A percentile compares a stretch with the other conserved stretches of the same genome.
Conservation (phyloP, 768 basidiomycete genomes). For the Agrocybe chaxingu region DNA sequence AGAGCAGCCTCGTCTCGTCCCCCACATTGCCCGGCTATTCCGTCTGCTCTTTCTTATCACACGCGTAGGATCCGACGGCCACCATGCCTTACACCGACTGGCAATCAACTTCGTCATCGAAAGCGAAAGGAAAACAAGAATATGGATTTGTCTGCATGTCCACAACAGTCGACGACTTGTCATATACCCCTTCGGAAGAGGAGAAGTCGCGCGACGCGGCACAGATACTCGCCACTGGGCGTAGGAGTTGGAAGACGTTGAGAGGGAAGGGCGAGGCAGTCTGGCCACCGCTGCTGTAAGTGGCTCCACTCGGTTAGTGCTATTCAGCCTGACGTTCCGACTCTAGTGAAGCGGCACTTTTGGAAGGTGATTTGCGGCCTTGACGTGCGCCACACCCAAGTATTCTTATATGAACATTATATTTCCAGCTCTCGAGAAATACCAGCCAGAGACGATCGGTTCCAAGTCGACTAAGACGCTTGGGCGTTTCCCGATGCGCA, state of each 20-base stretch:
- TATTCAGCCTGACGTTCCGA: neutral
- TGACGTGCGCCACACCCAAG: neutral
- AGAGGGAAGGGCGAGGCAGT: conserved; percentile 67
- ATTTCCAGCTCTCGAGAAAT: conserved; percentile 54
- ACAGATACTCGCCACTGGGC: conserved; percentile 56
- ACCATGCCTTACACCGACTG: conserved; percentile 20
- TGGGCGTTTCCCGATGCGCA: conserved; percentile 73
- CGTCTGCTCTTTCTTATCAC: conserved; percentile 3
- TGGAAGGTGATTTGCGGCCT: conserved; percentile 48
- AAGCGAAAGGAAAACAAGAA: conserved; percentile 13
- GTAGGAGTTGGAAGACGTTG: conserved; percentile 75
- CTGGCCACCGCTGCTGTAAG: conserved; percentile 66
- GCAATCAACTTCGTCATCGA: conserved; percentile 35
- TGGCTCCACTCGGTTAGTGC: conserved; percentile 2
- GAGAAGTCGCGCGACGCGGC: conserved; percentile 48
- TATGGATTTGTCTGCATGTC: conserved; percentile 28
- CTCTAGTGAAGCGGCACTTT: conserved; percentile 56
- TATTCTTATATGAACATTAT: neutral
- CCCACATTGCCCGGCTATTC: conserved; percentile 1
- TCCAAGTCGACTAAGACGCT: conserved; percentile 59
- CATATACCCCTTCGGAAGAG: conserved; percentile 35
- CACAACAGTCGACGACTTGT: conserved; percentile 39
- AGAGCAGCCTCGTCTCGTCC: neutral
- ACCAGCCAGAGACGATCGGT: conserved; percentile 51
- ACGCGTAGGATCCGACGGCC: neutral